phyloP scores from a whole-genome alignment of 2,329 filamentous ascomycete species.

The Dissoconium aciculare region DNA sequence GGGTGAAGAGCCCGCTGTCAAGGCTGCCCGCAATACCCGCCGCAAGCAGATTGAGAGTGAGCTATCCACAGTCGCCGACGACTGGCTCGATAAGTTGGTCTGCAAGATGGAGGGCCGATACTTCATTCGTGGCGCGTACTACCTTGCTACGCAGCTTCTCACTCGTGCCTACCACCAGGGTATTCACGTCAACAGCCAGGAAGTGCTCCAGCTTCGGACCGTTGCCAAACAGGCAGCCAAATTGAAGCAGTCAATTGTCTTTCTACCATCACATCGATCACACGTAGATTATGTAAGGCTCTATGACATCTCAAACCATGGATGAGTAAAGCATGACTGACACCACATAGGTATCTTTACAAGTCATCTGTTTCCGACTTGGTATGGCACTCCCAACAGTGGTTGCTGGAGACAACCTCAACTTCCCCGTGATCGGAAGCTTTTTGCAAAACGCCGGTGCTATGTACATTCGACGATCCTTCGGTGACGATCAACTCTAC shows the following conservation, averaged over 20 bases:
- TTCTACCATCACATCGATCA: constrained; percentile 83
- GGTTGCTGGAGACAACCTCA: constrained; percentile 89
- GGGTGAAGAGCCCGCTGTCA: neutral
- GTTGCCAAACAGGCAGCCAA: constrained; percentile 70
- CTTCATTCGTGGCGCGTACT: constrained; percentile 88
- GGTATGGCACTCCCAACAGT: constrained; percentile 81
- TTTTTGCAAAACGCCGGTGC: constrained; percentile 93
- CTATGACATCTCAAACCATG: no score
- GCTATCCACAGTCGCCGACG: constrained; percentile 66
- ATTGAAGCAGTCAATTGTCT: constrained; percentile 91
- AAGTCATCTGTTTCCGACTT: constrained; percentile 87
- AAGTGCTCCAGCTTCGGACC: constrained; percentile 66
- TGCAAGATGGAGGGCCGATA: constrained; percentile 95
- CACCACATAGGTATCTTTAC: constrained; percentile 48
- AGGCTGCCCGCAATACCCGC: constrained; percentile 15
- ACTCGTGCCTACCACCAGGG: constrained; percentile 90
- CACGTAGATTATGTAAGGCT: constrained; percentile 80
- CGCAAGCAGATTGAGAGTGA: constrained; percentile 47
- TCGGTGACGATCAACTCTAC: constrained; percentile 84
- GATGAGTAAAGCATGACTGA: no score
- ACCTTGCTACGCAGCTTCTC: constrained; percentile 70
- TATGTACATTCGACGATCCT: constrained; percentile 89
- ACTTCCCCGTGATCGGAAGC: constrained; percentile 75
- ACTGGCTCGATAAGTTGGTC: constrained; percentile 88
- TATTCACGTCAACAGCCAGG: constrained; percentile 90